A percentile compares a stretch with the other conserved stretches of the same genome.
Conservation (phyloP, 2,329 filamentous ascomycete species). For the Stachybotrys elegans region DNA sequence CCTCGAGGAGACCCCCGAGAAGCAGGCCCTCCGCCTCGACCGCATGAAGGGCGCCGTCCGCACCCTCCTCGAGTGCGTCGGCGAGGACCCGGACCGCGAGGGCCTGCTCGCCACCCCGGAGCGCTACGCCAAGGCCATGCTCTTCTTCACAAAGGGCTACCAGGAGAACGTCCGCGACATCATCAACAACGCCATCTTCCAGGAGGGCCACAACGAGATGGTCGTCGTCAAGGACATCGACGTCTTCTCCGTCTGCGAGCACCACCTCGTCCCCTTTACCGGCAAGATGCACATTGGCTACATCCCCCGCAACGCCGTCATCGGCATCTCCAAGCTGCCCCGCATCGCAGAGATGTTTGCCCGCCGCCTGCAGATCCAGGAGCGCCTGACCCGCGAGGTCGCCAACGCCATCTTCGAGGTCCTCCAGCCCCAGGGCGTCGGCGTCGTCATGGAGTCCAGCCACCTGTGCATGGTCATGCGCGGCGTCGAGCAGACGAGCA, state of each 20-base stretch:
- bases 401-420: conserved; percentile 91
- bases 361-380: conserved; percentile 89
- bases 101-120: conserved; percentile 66
- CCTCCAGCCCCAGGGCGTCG: conserved; percentile 88
- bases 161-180: conserved; percentile 90
- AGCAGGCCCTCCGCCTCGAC: conserved; percentile 44
- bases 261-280: conserved; percentile 93
- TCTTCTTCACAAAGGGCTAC: conserved; percentile 95
- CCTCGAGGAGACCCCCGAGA: conserved; percentile 46
- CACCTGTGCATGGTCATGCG: conserved; percentile 99
- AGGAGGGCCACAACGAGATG: conserved; percentile 94
- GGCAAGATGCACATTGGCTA: conserved; percentile 99
- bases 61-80: conserved; percentile 63
- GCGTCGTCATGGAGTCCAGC: conserved; percentile 94
- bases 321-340: conserved; percentile 92
- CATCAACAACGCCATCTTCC: conserved; percentile 90
- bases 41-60: conserved; percentile 58
- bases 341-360: conserved; percentile 97
- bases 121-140: conserved; percentile 90
- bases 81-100: conserved; percentile 62
- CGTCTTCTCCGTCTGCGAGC: conserved; percentile 90
- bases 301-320: conserved; percentile 85
- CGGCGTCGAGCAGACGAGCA: conserved; percentile 87
- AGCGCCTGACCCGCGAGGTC: conserved; percentile 92
- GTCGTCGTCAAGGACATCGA: conserved; percentile 98